These are phyloP conservation scores for Leccinum subrobustum DNA, from an alignment of 1,284 basidiomycete species.

Conservation along the genomic window DNA sequence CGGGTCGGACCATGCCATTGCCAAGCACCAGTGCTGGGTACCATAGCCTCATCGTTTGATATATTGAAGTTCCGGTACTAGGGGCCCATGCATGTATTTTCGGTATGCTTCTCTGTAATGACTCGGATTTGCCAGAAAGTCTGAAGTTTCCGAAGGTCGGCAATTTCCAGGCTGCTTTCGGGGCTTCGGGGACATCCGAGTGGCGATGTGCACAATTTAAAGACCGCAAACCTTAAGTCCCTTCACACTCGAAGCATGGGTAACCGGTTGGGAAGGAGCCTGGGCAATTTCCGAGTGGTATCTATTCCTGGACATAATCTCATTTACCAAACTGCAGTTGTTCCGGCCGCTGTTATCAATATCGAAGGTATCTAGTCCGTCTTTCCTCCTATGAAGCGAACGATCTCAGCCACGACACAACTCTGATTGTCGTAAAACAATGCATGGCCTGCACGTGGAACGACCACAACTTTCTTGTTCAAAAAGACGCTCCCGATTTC, in stretches of 20 bases:
- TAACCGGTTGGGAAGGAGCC: no score
- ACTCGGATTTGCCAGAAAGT: no score
- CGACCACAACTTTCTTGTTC: slow-evolving; percentile 1
- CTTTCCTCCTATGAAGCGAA: slow-evolving; percentile 5
- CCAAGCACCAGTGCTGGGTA: not conserved
- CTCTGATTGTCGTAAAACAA: slow-evolving; percentile 4
- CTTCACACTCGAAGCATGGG: no score
- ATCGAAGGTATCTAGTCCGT: not conserved
- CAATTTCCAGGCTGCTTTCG: no score
- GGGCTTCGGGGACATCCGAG: no score
- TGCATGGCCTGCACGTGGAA: slow-evolving; percentile 7
- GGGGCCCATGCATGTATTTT: not conserved
- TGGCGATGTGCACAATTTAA: no score
- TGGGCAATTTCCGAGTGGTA: not conserved
- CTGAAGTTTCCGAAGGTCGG: no score
- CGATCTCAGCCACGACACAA: slow-evolving; percentile 7
- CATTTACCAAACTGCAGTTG: not conserved
- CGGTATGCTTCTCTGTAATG: no score
- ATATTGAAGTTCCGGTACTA: not conserved
- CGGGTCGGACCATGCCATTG: not conserved
- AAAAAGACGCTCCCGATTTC: not conserved
- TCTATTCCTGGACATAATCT: not conserved
- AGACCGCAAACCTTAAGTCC: no score
- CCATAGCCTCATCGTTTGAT: not conserved
- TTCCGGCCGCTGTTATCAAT: no score